These are phyloP conservation scores for Aureobasidium subglaciale DNA, from an alignment of 2,329 filamentous ascomycete genomes.

Conservation along the genomic window DNA sequence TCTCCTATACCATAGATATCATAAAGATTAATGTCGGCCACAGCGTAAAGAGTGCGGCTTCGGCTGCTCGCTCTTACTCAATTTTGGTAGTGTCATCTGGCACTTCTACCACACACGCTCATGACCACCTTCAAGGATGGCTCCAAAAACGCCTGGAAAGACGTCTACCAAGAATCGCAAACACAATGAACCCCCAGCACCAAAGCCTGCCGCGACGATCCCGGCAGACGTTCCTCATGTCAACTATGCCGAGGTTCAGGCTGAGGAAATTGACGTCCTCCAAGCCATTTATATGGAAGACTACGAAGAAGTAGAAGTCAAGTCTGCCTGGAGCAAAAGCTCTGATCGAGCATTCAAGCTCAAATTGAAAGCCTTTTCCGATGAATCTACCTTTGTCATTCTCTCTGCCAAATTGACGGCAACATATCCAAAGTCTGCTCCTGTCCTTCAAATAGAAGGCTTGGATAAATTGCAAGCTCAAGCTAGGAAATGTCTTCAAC, in stretches of 20 bases:
- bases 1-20: background rate
- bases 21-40: conserved; percentile 19
- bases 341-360: conserved; percentile 76
- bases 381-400: conserved; percentile 62
- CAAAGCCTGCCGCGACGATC: conserved; percentile 10
- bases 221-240: conserved; percentile 29
- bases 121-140: conserved; percentile 34
- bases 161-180: conserved; percentile 21
- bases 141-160: conserved; percentile 40
- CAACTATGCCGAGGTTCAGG: conserved; percentile 76
- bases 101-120: conserved; percentile 14
- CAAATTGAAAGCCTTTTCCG: conserved; percentile 63
- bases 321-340: conserved; percentile 81
- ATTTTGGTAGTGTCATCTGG: conserved; percentile 11
- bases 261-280: conserved; percentile 79
- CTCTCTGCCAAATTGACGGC: conserved; percentile 77
- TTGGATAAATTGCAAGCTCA: conserved; percentile 59
- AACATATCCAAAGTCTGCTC: conserved; percentile 81
- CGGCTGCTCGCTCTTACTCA: conserved; percentile 36
- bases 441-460: conserved; percentile 62
- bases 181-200: conserved; percentile 23
- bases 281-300: conserved; percentile 87
- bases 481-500: conserved; percentile 63
- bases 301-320: conserved; percentile 65
- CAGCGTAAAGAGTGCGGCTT: conserved; percentile 40